These are phyloP conservation scores for Pseudocercospora eumusae DNA, from an alignment of 2,329 filamentous ascomycete species.

Conservation along the genomic window DNA sequence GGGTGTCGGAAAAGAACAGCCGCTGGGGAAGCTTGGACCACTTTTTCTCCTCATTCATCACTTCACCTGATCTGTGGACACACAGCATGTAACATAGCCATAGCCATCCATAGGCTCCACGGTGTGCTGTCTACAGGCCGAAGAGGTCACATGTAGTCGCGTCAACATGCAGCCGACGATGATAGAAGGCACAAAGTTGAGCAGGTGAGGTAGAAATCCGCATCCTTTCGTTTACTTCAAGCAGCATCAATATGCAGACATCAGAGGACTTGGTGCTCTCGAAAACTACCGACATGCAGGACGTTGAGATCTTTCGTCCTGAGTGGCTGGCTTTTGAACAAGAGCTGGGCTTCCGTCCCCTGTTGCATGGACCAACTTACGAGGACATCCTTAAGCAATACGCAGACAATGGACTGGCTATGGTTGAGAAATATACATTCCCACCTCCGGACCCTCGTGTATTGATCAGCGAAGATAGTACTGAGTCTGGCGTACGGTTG, in stretches of 20 bases:
- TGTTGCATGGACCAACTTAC: slow-evolving; percentile 23
- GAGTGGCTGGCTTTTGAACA: slow-evolving; percentile 19
- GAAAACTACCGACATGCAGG: not conserved
- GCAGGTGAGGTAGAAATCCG: not conserved
- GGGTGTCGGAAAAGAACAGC: too few species aligned
- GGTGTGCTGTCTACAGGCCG: slow-evolving; percentile 10
- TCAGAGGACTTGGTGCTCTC: not conserved
- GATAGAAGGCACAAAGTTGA: not conserved
- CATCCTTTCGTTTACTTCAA: not conserved
- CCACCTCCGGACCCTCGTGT: slow-evolving; percentile 15
- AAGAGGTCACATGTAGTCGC: not conserved
- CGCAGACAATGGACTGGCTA: slow-evolving; percentile 15
- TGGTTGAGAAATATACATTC: slow-evolving; percentile 19
- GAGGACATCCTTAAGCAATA: slow-evolving; percentile 22
- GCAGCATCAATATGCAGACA: not conserved
- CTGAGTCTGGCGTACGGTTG: slow-evolving; percentile 19
- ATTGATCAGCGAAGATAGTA: slow-evolving; percentile 12
- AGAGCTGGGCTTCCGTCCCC: slow-evolving; percentile 25
- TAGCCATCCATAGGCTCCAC: not conserved
- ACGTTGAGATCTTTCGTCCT: not conserved
- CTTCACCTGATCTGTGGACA: slow-evolving; percentile 14
- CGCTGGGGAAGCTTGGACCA: slow-evolving; percentile 15
- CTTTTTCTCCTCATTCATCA: slow-evolving; percentile 3
- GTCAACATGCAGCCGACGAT: not conserved
- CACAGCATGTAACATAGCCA: slow-evolving; percentile 15